Evolutionary conservation across 2,329 filamentous ascomycete genomes (phyloP), one percentile per base, ranked within the genome.

Genomic region (Colletotrichum liriopes): DNA sequence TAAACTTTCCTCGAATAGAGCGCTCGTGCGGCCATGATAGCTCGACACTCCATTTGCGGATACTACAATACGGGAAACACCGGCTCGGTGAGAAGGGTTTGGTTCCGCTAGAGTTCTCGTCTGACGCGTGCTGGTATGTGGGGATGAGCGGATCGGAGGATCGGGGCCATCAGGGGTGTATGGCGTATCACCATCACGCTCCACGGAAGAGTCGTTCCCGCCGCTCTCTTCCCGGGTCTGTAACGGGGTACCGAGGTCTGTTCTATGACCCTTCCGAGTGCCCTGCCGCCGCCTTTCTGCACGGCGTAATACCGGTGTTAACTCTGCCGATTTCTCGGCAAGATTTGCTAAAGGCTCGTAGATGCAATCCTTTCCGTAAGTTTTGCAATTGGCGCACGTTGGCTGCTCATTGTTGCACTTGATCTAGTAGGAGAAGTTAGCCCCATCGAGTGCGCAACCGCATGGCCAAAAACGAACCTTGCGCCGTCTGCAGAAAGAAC

Each of bases 11-110:
- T 87, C 85, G 70, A 86, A 88, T 1, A 87, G 69, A 1, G 85
- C 82, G 65, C 86, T 87, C 4, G 86, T 87, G 2, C 84, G 84
- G 0, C 86, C 86, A 76, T 87, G 86, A 35, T 87, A 87, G 54
- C 83, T 86, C 6, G 85, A 83, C 4, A 82, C 78, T 20, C 81
- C 79, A 67, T 84, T 83, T 5, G 81, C 78, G 12, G 82, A 81
- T 4, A 84, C 80, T 18, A 84, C 78, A 29, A 84, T 84, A 11
- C 82, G 76, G 4, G 80, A 78, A 45, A 79, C 82, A 16, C 74
- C 72, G 3, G 79, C 73, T 23, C 64, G 66, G 39, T 49, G 67
- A n/a, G 63, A 54, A 18, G 47, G 49, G 23, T 32, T 41, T n/a
- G n/a, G 47, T 5, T 67, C 47, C 29, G 52, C 14, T 41, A 29